Percentiles rank a stretch among this genome's conserved stretches.
Evolutionary conservation across 495 filamentous ascomycete genomes (phyloP).

Genomic region (Filosporella fistucella): DNA sequence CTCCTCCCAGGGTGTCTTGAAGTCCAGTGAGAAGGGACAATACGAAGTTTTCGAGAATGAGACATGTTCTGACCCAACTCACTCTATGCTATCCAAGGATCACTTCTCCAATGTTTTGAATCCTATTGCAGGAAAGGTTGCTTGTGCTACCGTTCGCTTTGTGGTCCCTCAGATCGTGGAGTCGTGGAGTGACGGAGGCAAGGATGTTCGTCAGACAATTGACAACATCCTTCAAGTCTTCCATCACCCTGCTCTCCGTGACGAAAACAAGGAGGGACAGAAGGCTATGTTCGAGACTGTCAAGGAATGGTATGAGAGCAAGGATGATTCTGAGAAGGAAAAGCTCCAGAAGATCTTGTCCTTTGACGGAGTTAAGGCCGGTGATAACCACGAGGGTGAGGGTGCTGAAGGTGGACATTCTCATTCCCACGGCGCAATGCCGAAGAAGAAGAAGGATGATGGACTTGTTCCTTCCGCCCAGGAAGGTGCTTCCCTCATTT

Average conservation of each 20-base stretch:
- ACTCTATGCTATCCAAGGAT: slow-evolving; percentile 91
- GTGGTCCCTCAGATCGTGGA: slow-evolving; percentile 79
- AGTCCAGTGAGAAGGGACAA: slow-evolving; percentile 71
- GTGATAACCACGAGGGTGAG: slow-evolving; percentile 2
- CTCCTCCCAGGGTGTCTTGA: slow-evolving; percentile 78
- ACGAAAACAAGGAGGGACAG: slow-evolving; percentile 64
- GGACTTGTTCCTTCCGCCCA: not conserved
- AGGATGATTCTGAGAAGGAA: slow-evolving; percentile 51
- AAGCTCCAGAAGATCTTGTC: slow-evolving; percentile 66
- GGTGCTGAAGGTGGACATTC: not conserved
- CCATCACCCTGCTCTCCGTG: slow-evolving; percentile 75
- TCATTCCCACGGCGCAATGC: not conserved
- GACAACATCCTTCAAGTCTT: slow-evolving; percentile 75
- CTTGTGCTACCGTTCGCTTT: slow-evolving; percentile 70
- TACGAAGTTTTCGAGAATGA: slow-evolving; percentile 78
- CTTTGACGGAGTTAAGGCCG: slow-evolving; percentile 58
- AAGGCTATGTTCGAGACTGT: slow-evolving; percentile 70
- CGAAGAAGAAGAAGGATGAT: not conserved
- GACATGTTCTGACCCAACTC: slow-evolving; percentile 71
- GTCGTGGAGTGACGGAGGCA: slow-evolving; percentile 71
- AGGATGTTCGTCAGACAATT: slow-evolving; percentile 60
- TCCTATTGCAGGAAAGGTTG: slow-evolving; percentile 77
- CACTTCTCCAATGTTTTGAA: slow-evolving; percentile 85
- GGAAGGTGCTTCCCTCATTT: not conserved
- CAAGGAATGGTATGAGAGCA: slow-evolving; percentile 70